These are phyloP conservation scores for Talaromyces marneffei DNA, from an alignment of 2,329 filamentous ascomycete species.

Conservation along the genomic window DNA sequence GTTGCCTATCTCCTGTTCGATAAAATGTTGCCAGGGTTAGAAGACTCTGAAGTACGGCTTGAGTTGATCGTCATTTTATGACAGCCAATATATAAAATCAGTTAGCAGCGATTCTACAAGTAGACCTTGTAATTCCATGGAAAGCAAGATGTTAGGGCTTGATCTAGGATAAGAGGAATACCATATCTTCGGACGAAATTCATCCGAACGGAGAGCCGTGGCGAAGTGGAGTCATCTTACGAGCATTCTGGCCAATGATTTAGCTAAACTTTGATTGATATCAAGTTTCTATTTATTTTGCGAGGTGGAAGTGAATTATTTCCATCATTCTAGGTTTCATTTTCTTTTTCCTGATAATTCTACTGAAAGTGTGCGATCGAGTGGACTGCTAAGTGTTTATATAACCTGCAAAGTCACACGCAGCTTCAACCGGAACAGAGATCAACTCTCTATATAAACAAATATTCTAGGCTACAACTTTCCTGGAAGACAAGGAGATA, in stretches of 20 bases:
- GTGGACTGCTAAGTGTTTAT: background rate
- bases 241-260: background rate
- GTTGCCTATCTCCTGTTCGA: background rate
- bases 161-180: background rate
- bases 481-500: background rate
- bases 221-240: background rate
- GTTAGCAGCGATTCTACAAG: background rate
- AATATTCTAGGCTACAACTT: background rate
- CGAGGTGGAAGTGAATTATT: background rate
- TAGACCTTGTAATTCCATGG: background rate
- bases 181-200: background rate
- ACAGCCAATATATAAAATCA: no score
- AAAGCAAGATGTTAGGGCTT: background rate
- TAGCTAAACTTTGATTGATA: background rate
- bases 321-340: background rate
- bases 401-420: background rate
- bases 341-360: background rate
- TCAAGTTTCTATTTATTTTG: background rate
- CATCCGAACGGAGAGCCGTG: background rate
- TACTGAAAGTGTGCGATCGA: background rate
- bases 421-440: background rate
- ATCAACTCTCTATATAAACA: background rate
- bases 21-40: background rate
- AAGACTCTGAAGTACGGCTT: conserved; percentile 3
- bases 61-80: no score